These are phyloP conservation scores for Rutidosis leptorrhynchoides DNA, from an alignment of 129 eudicot genomes.

Conservation along the genomic window DNA sequence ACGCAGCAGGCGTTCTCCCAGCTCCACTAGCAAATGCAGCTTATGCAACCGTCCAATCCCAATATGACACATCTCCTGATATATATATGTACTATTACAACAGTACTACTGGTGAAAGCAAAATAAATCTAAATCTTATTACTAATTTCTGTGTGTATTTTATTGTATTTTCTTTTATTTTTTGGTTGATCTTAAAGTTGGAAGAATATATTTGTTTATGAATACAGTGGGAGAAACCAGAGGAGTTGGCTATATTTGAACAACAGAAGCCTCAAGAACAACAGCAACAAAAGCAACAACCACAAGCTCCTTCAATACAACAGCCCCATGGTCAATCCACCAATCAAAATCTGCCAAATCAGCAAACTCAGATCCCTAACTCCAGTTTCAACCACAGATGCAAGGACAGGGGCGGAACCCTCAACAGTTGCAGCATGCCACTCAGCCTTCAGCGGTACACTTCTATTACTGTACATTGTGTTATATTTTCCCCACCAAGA, in stretches of 20 bases:
- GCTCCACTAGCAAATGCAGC: constrained; percentile 91
- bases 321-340: constrained; percentile 55
- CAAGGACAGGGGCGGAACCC: constrained; percentile 59
- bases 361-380: constrained; percentile 58
- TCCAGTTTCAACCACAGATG: constrained; percentile 44
- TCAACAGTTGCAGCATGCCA: constrained; percentile 55
- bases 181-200: not conserved
- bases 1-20: constrained; percentile 85
- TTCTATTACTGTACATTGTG: not conserved
- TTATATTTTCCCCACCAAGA: not conserved
- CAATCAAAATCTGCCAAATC: constrained; percentile 41
- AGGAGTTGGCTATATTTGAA: constrained; percentile 69
- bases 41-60: constrained; percentile 86
- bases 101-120: constrained; percentile 89
- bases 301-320: constrained; percentile 46
- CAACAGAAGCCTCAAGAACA: constrained; percentile 55
- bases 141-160: not conserved
- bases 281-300: constrained; percentile 41
- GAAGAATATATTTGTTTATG: not conserved
- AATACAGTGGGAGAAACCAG: constrained; percentile 94
- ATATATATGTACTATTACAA: constrained; percentile 91
- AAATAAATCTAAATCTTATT: constrained; percentile 36
- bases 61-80: constrained; percentile 59
- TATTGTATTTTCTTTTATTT: not conserved
- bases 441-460: constrained; percentile 54